Evolutionary conservation across 305 asterid genomes (phyloP), one percentile per base, ranked within the genome.

Genomic region (Fraxinus angustifolia): DNA sequence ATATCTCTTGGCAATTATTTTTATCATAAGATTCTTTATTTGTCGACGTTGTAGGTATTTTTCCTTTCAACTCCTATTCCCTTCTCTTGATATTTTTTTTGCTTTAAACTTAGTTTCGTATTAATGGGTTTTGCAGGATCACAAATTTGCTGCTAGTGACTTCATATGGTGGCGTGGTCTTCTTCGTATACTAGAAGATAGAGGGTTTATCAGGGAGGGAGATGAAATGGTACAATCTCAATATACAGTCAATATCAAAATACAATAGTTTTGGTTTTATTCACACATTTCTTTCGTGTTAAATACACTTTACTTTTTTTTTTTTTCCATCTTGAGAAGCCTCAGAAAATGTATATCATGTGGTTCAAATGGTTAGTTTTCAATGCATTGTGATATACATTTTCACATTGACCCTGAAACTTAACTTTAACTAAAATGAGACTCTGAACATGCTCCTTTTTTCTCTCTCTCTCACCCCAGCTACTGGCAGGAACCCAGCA

Each of bases 121-220:
- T 78, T 73, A 38, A 68, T 70, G 28, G 38, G 75, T 83, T 26
- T 23, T 80, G 88, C 88, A 93, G 97, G 82, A 88, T 84, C 87
- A 73, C 31, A 87, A 83, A 71, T 93, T 87, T 85, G 84, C 87
- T 79, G 79, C 90, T 26, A 89, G 89, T 87, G 95, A 92, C 82
- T 81, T 90, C 84, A 74, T 84, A 77, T 91, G 97, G 97, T 92
- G 97, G 97, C 90, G 85, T 60, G 92, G 95, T 81, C 93, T 92
- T 79, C 88, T 90, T 80, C 95, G 97, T 82, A 38, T 92, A 78
- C 84, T 91, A 85, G 90, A 90, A 87, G 91, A 86, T 78, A 88
- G 88, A 87, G 93, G 91, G 67, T 82, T 85, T 77, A 87, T 92
- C 71, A 84, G 82, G 77, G 97, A 92, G 73, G 90, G 88, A 75